Conservation (phyloP, 2,329 filamentous ascomycete species). For the Thielaviopsis ethacetica region DNA sequence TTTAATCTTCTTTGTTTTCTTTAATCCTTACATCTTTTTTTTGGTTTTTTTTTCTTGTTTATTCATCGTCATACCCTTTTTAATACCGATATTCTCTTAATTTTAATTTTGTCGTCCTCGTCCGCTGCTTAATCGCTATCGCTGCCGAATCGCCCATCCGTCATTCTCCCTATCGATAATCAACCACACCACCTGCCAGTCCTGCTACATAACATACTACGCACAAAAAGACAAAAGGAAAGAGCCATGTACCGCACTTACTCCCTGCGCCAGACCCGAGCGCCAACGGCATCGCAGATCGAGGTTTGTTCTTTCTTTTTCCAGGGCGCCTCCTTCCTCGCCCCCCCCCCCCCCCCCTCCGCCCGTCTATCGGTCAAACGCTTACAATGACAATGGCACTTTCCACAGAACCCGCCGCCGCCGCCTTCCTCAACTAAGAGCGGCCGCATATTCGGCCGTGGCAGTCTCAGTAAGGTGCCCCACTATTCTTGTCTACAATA, state of each 20-base stretch:
- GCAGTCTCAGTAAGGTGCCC: conserved; percentile 70
- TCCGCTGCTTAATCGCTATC: neutral
- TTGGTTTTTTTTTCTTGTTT: neutral
- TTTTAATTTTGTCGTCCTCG: neutral
- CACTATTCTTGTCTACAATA: neutral
- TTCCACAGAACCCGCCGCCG: conserved; percentile 69
- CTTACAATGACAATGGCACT: conserved; percentile 1
- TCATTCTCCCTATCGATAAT: neutral
- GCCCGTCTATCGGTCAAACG: conserved; percentile 3
- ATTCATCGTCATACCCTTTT: neutral
- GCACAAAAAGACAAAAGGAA: too few species aligned
- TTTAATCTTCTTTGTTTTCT: neutral
- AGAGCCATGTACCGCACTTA: conserved; percentile 85
- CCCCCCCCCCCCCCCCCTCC: neutral
- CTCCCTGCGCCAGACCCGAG: conserved; percentile 93
- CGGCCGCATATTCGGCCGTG: conserved; percentile 73
- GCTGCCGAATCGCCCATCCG: neutral
- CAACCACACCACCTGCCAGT: neutral
- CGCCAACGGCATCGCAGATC: conserved; percentile 74
- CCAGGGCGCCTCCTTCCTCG: neutral
- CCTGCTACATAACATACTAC: too few species aligned
- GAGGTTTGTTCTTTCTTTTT: conserved; percentile 27
- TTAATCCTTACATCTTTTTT: neutral
- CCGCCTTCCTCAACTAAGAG: conserved; percentile 84
- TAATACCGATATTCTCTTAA: neutral